These are phyloP conservation scores for Penicillium hesseltinei DNA, from an alignment of 2,329 filamentous ascomycete genomes.

Conservation along the genomic window DNA sequence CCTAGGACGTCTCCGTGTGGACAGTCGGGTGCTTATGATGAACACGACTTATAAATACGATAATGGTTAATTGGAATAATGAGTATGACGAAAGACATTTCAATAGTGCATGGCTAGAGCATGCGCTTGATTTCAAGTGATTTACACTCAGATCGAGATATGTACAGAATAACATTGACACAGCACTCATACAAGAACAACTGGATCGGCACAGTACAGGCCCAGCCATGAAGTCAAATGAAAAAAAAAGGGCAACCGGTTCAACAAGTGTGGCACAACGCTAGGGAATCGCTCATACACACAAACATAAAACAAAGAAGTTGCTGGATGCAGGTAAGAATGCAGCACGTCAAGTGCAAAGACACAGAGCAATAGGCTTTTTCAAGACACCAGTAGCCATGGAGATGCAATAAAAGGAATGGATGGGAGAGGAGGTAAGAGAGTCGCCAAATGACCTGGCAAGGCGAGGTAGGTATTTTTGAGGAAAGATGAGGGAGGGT, in stretches of 20 bases:
- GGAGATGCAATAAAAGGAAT: constrained; percentile 15
- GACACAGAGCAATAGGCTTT: constrained; percentile 9
- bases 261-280: constrained; percentile 13
- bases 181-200: neutral
- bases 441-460: neutral
- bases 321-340: neutral
- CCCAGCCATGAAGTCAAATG: neutral
- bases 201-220: neutral
- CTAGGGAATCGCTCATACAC: constrained; percentile 22
- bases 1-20: neutral
- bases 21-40: neutral
- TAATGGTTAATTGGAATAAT: neutral
- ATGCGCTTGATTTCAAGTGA: constrained; percentile 3
- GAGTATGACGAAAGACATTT: neutral
- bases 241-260: neutral
- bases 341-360: constrained; percentile 15
- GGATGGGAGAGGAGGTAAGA: neutral
- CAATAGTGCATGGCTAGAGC: neutral
- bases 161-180: constrained; percentile 8
- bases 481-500: neutral
- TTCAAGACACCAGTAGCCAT: constrained; percentile 12
- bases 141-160: constrained; percentile 6
- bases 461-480: neutral
- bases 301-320: neutral
- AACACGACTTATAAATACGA: neutral